These are phyloP conservation scores for Xylariaceae sp. DNA, from an alignment of 2,329 filamentous ascomycete genomes.

Conservation along the genomic window DNA sequence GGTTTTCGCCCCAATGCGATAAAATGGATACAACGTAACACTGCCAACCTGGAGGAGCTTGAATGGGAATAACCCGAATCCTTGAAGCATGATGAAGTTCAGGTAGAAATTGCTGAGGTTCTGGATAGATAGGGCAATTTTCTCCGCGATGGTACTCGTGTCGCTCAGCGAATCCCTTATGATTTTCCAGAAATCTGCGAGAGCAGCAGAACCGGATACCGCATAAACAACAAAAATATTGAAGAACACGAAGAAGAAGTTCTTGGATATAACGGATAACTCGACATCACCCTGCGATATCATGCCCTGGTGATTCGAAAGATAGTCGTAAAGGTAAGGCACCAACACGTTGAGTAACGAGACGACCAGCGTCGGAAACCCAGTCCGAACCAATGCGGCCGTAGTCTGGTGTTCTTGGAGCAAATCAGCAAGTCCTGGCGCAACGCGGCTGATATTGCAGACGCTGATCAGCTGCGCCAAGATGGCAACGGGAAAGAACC, in stretches of 20 bases:
- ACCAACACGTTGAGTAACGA: conserved; percentile 86
- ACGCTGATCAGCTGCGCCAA: conserved; percentile 77
- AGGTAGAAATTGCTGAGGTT: conserved; percentile 78
- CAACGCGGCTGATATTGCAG: conserved; percentile 70
- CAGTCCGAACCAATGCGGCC: conserved; percentile 76
- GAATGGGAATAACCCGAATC: conserved; percentile 89
- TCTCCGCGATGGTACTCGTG: conserved; percentile 70
- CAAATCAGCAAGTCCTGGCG: conserved; percentile 64
- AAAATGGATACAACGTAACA: conserved; percentile 77
- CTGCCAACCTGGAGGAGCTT: conserved; percentile 85
- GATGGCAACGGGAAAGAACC: conserved; percentile 76
- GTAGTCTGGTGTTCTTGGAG: conserved; percentile 66
- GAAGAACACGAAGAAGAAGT: conserved; percentile 99
- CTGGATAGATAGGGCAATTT: conserved; percentile 72
- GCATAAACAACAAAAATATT: conserved; percentile 97
- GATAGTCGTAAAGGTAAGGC: conserved; percentile 90
- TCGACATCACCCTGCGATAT: conserved; percentile 93
- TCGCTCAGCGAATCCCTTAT: conserved; percentile 73
- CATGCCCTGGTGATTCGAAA: conserved; percentile 89
- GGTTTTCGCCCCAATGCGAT: conserved; percentile 73
- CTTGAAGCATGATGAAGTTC: conserved; percentile 91
- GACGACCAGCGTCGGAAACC: conserved; percentile 77
- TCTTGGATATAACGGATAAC: conserved; percentile 92
- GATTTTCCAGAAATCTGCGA: conserved; percentile 67
- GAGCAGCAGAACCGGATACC: conserved; percentile 67